Base-by-base conservation (phyloP, 2,329 filamentous ascomycete species). In the Escovopsis sp. region DNA sequence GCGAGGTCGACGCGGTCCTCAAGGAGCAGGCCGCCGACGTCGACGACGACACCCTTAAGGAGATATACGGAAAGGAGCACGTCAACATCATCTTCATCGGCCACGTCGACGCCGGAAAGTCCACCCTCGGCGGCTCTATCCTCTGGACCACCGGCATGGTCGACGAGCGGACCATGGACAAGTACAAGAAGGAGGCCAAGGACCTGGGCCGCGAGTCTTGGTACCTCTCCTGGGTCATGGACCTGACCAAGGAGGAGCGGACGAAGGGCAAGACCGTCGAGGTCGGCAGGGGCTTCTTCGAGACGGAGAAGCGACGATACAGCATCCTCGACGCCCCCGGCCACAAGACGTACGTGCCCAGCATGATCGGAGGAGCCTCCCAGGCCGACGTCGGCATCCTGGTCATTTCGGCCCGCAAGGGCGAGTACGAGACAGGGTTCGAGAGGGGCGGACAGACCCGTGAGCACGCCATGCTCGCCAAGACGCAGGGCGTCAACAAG, bases 351-450 rank as follows among this genome's bases (percentile, higher is more conserved):
- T 98, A 90, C 47, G 90, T 98, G 14, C 88, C 90, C 33, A 90
- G 80, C 68, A 98, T 98, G 90, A 93, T 98, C 53, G 87, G 88
- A 48, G 86, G 86, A 55, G 86, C 86, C 23, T 87, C 85, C 11
- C 86, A 94, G 61, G 86, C 86, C 33, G 86, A 94, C 58, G 78
- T 98, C 23, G 90, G 90, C 55, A 84, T 94, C 48, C 70, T 98
- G 32, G 90, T 98, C 54, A 94, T 96, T 52, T 92, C 83, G 35
- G 86, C 90, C 29, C 80, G 90, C 52, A 96, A 94, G 68, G 90
- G 90, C 53, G 90, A 98, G 63, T 98, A 96, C 59, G 90, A 98
- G 63, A 96, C 90, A 25, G 90, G 90, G 34, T 98, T 98, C 56
- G 90, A 98, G 68, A 55, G 85, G 66, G 90, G 90, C 43, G 88